Base-by-base conservation (phyloP, 1,284 basidiomycete species). In the Irpex sp. region DNA sequence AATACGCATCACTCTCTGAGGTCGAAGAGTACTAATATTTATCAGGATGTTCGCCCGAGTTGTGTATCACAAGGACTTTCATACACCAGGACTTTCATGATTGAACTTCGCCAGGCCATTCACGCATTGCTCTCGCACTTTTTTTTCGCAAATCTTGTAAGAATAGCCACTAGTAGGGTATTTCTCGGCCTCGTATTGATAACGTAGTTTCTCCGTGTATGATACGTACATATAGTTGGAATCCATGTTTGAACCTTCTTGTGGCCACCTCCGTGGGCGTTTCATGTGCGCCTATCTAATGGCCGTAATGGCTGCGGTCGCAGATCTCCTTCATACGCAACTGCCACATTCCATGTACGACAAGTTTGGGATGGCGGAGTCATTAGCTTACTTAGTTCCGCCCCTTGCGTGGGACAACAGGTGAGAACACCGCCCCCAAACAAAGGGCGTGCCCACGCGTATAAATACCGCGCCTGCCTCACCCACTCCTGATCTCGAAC, bases 261-360 rank as follows among this genome's bases (percentile, higher is more conserved):
- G 26, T 26, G 26, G 26, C 26, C 26, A 26, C 26, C 26, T 26
- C 26, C 26, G 26, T 26, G 26, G 26, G 26, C 26, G 26, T 26
- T 26, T 26, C 26, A 26, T 26, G 26, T 26, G 26, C 26, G 26
- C 3, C 26, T 26, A 26, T 26, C 26, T 26, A 26, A 26, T 26
- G 26, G 26, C 26, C 26, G 26, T 26, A 26, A 26, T 26, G 15
- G 40, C 15, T 15, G 40, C 40, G 40, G 40, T 15, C 40, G 40
- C 40, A 44, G 40, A 44, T 44, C 40, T 44, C 40, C 40, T 15
- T 13, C 9, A 54, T 19, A 54, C 26, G 51, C 51, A 11, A 13
- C 15, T 44, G 40, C 15, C 40, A 44, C 40, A 44, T 38, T 89
- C 88, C 15, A 89, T 91, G 65, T 91, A 91, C 68, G 86, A 86